Percentiles rank a stretch among this genome's conserved stretches.
Conservation (phyloP, 2,329 filamentous ascomycete species). For the Microdochium bolleyi region DNA sequence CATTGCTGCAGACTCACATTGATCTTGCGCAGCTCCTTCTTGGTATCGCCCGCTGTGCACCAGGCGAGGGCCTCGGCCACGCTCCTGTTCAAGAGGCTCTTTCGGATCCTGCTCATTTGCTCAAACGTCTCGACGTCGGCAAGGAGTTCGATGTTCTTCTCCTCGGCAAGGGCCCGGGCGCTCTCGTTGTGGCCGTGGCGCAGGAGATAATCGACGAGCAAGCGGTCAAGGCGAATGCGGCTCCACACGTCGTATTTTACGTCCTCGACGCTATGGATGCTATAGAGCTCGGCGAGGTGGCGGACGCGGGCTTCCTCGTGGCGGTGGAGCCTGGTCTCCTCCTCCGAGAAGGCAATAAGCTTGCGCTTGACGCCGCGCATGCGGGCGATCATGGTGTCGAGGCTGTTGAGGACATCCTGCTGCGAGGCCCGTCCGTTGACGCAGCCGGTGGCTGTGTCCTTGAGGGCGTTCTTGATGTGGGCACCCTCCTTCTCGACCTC, state of each 20-base stretch:
- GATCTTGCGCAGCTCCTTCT: conserved; percentile 83
- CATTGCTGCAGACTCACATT: conserved; percentile 59
- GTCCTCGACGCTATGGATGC: conserved; percentile 75
- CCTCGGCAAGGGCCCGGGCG: conserved; percentile 65
- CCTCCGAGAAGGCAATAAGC: conserved; percentile 66
- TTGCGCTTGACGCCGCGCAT: conserved; percentile 88
- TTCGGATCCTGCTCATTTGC: conserved; percentile 69
- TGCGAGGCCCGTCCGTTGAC: conserved; percentile 53
- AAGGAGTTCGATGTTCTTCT: conserved; percentile 69
- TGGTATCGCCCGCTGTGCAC: conserved; percentile 74
- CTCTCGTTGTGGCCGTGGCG: conserved; percentile 75
- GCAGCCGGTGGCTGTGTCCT: conserved; percentile 59
- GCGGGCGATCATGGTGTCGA: conserved; percentile 78
- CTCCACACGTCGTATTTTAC: conserved; percentile 93
- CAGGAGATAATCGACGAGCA: conserved; percentile 89
- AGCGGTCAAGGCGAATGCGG: conserved; percentile 67
- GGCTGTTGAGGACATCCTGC: conserved; percentile 66
- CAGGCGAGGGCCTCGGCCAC: conserved; percentile 76
- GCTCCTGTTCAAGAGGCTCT: conserved; percentile 61
- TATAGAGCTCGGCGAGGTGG: conserved; percentile 75
- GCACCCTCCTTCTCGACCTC: conserved; percentile 65
- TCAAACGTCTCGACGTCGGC: conserved; percentile 88
- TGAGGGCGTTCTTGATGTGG: conserved; percentile 51
- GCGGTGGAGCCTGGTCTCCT: conserved; percentile 69
- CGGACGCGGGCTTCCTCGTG: conserved; percentile 69